Base-by-base conservation (phyloP, 352 stramenopile species). In the Phytophthora brassicae region DNA sequence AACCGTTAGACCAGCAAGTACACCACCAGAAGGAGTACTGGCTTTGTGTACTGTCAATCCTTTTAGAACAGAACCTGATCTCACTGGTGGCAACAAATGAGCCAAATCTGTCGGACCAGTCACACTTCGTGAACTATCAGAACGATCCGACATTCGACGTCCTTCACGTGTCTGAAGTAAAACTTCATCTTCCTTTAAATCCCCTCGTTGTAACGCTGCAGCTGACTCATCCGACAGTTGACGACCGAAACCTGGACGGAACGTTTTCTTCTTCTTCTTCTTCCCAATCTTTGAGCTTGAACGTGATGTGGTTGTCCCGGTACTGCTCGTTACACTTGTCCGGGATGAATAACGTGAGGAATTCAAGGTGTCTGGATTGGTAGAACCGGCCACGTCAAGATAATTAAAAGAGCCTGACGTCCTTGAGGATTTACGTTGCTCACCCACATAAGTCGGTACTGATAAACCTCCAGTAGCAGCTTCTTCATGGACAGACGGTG, bases 221-320 rank as follows among this genome's bases (percentile, higher is more conserved):
- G 77, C 67, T 0, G 84, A 90, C 47, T 95, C 86, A 59, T 95
- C 86, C 28, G 86, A 95, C n/a, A 91, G 65, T 42, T 93, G 80
- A 3, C 86, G 84, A 4, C 84, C 86, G 56, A 95, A 95, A 0
- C 86, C 86, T 12, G 86, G 86, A 6, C 86, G 86, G 46, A 95
- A 95, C 12, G 75, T 87, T 67, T 92, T 92, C 29, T 86, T 92
- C 66, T 93, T 95, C 58, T 92, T 92, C 71, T 89, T 90, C 33
- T 90, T 88, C 17, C 43, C 59, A 17, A 68, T 64, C 43, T 89
- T 89, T 11, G 66, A 65, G 53, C 74, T 79, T 4, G 70, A 70
- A 0, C 70, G 60, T 20, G 70, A 71, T 3, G 56, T 70, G 3
- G 54, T 36, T n/a, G 60, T 75, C 7, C 68, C 65, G 3, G 66